phyloP scores from a whole-genome alignment of 345 rosid species.

The Turnera subulata region DNA sequence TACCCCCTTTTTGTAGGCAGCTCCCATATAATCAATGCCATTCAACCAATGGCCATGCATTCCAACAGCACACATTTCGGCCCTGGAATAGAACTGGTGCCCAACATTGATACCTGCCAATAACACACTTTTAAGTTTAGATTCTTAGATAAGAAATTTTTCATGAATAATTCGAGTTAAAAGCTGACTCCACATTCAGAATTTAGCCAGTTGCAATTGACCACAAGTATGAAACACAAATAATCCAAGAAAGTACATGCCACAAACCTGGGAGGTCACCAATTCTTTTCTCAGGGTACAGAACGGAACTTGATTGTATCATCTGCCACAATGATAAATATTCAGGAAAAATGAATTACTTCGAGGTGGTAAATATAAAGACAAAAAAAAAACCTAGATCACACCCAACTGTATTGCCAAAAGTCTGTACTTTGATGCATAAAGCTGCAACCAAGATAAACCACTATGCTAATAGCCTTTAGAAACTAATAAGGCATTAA shows the following conservation, averaged over 20 bases:
- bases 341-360: not conserved
- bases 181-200: no score
- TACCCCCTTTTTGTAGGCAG: conserved; percentile 49
- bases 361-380: not conserved
- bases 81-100: conserved; percentile 82
- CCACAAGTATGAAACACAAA: not conserved
- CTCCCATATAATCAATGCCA: conserved; percentile 88
- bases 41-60: conserved; percentile 92
- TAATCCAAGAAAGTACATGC: conserved; percentile 1
- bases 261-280: conserved; percentile 77
- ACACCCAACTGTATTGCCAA: not conserved
- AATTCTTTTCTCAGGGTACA: conserved; percentile 56
- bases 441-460: not conserved
- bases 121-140: conserved; percentile 2
- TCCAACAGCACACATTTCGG: conserved; percentile 91
- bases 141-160: not conserved
- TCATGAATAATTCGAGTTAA: no score
- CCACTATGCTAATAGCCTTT: not conserved
- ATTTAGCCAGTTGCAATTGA: not conserved
- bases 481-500: not conserved
- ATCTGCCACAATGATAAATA: conserved; percentile 41
- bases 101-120: conserved; percentile 80
- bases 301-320: conserved; percentile 32
- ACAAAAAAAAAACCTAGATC: not conserved
- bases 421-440: not conserved